Evolutionary conservation across 768 basidiomycete genomes (phyloP).

Genomic region (Pleurotus ostreatus): DNA sequence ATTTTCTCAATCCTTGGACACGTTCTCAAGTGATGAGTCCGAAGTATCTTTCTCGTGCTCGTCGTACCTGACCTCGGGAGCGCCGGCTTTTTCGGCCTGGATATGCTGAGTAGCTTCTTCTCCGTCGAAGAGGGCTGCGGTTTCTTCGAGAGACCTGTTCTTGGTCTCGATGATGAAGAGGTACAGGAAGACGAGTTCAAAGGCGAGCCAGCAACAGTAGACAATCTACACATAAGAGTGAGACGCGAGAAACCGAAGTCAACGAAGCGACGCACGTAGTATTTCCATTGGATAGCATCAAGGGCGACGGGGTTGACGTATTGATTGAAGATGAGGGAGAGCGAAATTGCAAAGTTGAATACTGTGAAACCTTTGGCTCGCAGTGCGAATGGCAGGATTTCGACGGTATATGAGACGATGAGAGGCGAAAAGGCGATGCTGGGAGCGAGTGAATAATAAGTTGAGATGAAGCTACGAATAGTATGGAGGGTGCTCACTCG

Average conservation of each 20-base stretch:
- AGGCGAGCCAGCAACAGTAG: constrained; percentile 66
- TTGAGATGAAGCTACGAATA: not conserved
- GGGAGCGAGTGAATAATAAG: not conserved
- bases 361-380: constrained; percentile 86
- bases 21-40: constrained; percentile 27
- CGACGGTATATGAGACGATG: constrained; percentile 82
- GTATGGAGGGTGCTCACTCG: constrained; percentile 44
- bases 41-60: constrained; percentile 30
- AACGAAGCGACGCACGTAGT: constrained; percentile 46
- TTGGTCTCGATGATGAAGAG: constrained; percentile 71
- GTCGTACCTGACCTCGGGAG: constrained; percentile 22
- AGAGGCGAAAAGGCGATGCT: constrained; percentile 82
- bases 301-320: constrained; percentile 58
- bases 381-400: constrained; percentile 79
- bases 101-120: constrained; percentile 43
- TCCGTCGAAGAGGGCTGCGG: constrained; percentile 78
- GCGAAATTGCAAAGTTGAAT: constrained; percentile 75
- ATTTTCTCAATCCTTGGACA: not conserved
- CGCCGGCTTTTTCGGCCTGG: constrained; percentile 16
- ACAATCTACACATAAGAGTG: constrained; percentile 41
- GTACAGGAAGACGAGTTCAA: constrained; percentile 63
- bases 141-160: constrained; percentile 74
- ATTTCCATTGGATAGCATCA: constrained; percentile 63
- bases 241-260: not conserved
- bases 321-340: constrained; percentile 86